These are phyloP conservation scores for Porpolomopsis calyptriformis DNA, from an alignment of 768 basidiomycete genomes.

Conservation along the genomic window DNA sequence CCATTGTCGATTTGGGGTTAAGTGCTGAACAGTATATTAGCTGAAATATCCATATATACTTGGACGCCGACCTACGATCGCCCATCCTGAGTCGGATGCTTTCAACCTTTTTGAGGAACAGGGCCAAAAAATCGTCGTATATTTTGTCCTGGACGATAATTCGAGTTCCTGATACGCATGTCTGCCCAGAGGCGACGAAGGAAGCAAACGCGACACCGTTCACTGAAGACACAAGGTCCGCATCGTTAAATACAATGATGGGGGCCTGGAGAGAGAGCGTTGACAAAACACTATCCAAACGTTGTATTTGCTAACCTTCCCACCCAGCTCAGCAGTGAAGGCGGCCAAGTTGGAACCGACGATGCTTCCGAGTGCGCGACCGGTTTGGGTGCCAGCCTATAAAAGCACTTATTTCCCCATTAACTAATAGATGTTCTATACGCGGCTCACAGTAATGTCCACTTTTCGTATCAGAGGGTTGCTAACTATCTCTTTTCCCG, in stretches of 20 bases:
- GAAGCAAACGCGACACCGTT: slow-evolving; percentile 79
- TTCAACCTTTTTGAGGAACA: slow-evolving; percentile 51
- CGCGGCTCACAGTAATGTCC: slow-evolving; percentile 60
- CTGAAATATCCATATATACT: neutral
- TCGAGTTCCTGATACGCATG: slow-evolving; percentile 87
- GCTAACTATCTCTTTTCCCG: slow-evolving; percentile 55
- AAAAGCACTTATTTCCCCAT: neutral
- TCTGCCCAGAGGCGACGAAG: slow-evolving; percentile 83
- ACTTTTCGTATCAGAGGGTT: slow-evolving; percentile 67
- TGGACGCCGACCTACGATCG: slow-evolving; percentile 41
- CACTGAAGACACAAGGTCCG: slow-evolving; percentile 61
- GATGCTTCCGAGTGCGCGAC: slow-evolving; percentile 59
- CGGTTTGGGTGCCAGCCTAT: slow-evolving; percentile 71
- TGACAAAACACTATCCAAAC: neutral
- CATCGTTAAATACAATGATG: slow-evolving; percentile 69
- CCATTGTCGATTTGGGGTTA: slow-evolving; percentile 67
- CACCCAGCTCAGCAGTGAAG: slow-evolving; percentile 79
- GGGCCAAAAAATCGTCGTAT: slow-evolving; percentile 56
- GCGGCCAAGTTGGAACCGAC: slow-evolving; percentile 65
- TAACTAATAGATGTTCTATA: neutral
- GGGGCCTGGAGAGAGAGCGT: slow-evolving; percentile 46
- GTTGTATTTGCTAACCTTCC: slow-evolving; percentile 43
- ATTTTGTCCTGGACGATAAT: slow-evolving; percentile 61
- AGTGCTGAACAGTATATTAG: slow-evolving; percentile 34
- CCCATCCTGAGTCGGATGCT: slow-evolving; percentile 65